Evolutionary conservation across 257 asterid genomes (phyloP).

Genomic region (Solanum tarijense): DNA sequence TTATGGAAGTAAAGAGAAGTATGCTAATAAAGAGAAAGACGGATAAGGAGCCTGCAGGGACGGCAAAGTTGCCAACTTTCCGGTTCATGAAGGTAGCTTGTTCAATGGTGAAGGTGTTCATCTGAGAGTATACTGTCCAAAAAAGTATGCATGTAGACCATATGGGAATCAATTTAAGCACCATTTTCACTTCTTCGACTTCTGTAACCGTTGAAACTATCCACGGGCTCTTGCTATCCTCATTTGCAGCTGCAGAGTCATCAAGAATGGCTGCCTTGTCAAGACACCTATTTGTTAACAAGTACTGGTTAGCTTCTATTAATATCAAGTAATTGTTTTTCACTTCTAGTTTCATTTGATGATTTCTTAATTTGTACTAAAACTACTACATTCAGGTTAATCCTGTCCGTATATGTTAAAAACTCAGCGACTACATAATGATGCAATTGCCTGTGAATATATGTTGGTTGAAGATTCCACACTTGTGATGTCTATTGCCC

Average conservation of each 20-base stretch:
- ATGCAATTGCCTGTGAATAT: neutral
- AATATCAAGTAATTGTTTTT: neutral
- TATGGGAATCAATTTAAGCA: conserved; percentile 63
- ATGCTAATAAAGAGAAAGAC: conserved; percentile 66
- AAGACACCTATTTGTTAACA: conserved; percentile 37
- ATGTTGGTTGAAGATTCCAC: neutral
- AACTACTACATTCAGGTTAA: neutral
- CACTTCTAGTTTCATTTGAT: neutral
- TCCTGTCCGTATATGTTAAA: neutral
- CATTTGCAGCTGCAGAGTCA: conserved; percentile 6
- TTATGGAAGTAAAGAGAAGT: conserved; percentile 63
- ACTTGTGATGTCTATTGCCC: neutral
- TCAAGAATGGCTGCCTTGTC: conserved; percentile 67
- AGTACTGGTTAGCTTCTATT: neutral
- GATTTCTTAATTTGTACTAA: no score
- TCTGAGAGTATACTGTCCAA: conserved; percentile 88
- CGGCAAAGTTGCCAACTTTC: conserved; percentile 29
- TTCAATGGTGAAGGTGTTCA: conserved; percentile 84
- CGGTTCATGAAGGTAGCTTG: conserved; percentile 80
- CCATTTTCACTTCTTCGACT: conserved; percentile 85
- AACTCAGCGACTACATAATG: neutral
- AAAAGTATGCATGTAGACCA: conserved; percentile 85
- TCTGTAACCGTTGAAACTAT: conserved; percentile 47
- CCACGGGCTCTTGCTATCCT: neutral
- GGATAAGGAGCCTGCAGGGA: conserved; percentile 74